Conservation (phyloP, 352 stramenopile species). For the Pythium plurisporium region DNA sequence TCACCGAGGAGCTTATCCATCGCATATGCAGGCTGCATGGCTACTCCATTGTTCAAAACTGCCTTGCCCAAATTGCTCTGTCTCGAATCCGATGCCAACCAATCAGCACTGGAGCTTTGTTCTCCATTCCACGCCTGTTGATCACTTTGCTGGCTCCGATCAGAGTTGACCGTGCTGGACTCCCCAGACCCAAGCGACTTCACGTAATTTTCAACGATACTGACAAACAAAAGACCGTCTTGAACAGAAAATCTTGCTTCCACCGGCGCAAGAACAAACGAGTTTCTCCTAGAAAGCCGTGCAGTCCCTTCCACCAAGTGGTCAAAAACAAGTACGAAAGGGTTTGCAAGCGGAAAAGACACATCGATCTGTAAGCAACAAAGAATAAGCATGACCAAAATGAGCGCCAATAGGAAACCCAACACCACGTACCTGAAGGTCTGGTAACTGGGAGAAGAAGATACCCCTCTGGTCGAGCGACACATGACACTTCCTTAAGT, state of each 20-base stretch:
- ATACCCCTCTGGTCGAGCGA: constrained; percentile 74
- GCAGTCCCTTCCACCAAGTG: constrained; percentile 69
- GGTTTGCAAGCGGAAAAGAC: constrained; percentile 78
- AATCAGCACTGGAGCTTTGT: background rate
- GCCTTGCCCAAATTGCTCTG: constrained; percentile 14
- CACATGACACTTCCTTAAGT: constrained; percentile 81
- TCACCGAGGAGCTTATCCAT: constrained; percentile 82
- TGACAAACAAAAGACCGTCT: constrained; percentile 76
- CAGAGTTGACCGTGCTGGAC: constrained; percentile 3
- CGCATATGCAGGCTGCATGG: constrained; percentile 27
- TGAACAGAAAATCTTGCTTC: constrained; percentile 86
- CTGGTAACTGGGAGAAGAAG: constrained; percentile 83
- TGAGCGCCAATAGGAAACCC: background rate
- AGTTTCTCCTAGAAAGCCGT: constrained; percentile 55
- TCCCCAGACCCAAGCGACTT: constrained; percentile 19
- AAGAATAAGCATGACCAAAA: background rate
- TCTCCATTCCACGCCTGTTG: constrained; percentile 1
- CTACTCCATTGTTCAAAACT: background rate
- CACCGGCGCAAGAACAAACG: constrained; percentile 75
- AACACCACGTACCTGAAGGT: constrained; percentile 54
- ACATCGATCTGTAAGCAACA: constrained; percentile 58
- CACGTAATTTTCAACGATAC: constrained; percentile 86
- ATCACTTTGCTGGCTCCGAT: constrained; percentile 4
- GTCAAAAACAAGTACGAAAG: constrained; percentile 79
- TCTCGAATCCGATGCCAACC: constrained; percentile 8